Evolutionary conservation across 306 rosid genomes (phyloP).

Genomic region (Sicyos baderoa): DNA sequence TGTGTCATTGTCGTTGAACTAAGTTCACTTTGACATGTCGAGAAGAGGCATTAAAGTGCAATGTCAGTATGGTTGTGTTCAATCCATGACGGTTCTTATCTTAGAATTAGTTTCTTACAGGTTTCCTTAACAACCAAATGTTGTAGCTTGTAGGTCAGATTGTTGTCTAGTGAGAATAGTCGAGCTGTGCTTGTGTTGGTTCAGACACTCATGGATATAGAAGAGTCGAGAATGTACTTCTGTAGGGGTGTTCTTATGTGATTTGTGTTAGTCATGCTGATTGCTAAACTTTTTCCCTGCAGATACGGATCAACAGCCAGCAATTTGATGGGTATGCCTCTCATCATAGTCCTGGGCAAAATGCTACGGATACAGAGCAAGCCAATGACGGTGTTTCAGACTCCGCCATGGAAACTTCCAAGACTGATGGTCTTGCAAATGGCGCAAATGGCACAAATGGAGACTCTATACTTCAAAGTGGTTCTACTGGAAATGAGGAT

Average conservation of each 20-base stretch:
- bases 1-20: too few relatives aligned
- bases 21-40: too few relatives aligned
- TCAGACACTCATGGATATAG: too few relatives aligned
- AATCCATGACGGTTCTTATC: too few relatives aligned
- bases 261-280: background rate
- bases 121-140: too few relatives aligned
- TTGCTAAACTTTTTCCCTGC: conserved; percentile 18
- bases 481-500: conserved; percentile 17
- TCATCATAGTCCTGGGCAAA: background rate
- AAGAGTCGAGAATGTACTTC: background rate
- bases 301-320: conserved; percentile 17
- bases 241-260: background rate
- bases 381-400: conserved; percentile 5
- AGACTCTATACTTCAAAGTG: conserved; percentile 7
- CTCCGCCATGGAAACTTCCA: conserved; percentile 4
- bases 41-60: background rate
- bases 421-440: conserved; percentile 12
- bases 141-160: too few relatives aligned
- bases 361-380: conserved; percentile 15
- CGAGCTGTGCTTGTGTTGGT: too few relatives aligned
- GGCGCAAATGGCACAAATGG: conserved; percentile 21
- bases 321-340: conserved; percentile 15
- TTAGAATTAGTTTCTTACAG: too few relatives aligned
- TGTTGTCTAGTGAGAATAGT: too few relatives aligned
- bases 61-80: too few relatives aligned